phyloP scores from a whole-genome alignment of 805 yeast genomes.

The Ogataea methanolica region DNA sequence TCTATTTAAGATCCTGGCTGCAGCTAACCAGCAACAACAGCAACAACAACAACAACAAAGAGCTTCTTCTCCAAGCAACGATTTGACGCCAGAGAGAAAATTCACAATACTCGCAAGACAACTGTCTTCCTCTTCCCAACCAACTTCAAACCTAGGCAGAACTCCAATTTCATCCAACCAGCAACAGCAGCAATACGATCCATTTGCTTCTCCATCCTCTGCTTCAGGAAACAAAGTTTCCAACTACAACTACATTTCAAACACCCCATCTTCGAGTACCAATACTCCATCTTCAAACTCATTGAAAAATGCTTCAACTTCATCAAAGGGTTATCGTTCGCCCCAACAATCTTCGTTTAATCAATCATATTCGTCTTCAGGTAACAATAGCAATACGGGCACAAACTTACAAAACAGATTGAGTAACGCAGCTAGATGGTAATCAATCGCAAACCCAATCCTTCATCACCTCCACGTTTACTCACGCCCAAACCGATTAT shows the following conservation, averaged over 20 bases:
- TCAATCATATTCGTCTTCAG: neutral
- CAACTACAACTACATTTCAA: conserved; percentile 16
- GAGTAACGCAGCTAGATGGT: neutral
- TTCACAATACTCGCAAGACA: neutral
- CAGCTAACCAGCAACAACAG: conserved; percentile 13
- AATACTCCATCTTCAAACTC: conserved; percentile 12
- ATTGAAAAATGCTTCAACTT: neutral
- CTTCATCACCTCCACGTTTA: no score
- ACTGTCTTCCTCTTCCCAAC: neutral
- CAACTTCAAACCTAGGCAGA: neutral
- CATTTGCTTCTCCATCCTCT: conserved; percentile 2
- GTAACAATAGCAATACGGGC: neutral
- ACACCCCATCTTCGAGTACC: conserved; percentile 18
- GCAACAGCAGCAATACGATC: neutral
- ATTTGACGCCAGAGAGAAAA: neutral
- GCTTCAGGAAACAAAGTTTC: conserved; percentile 8
- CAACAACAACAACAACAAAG: conserved; percentile 5
- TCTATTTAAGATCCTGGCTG: conserved; percentile 15
- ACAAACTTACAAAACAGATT: neutral
- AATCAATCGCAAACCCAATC: neutral
- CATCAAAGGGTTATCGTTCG: neutral
- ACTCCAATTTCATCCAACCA: neutral
- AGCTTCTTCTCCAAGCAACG: neutral
- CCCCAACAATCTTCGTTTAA: neutral
- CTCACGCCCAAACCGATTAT: no score